phyloP scores from a whole-genome alignment of 2,329 filamentous ascomycete genomes.

The Graphiopsis chlorocephala region DNA sequence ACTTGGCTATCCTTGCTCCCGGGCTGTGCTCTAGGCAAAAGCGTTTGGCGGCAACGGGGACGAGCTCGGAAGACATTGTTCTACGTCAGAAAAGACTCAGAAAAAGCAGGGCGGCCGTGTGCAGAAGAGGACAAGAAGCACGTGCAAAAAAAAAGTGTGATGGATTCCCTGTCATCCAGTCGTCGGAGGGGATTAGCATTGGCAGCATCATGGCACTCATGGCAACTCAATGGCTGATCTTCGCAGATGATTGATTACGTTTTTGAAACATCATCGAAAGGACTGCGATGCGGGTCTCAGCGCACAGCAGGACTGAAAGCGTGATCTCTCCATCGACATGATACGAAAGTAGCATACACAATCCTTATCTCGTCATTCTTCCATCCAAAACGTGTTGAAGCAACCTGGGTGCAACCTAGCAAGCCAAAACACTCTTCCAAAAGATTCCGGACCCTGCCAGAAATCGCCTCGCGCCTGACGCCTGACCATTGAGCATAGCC shows the following conservation, averaged over 20 bases:
- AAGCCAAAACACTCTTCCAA: not conserved
- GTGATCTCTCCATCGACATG: not conserved
- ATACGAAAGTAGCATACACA: not conserved
- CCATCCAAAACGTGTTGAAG: not conserved
- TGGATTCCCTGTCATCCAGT: not conserved
- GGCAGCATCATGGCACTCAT: not conserved
- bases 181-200: not conserved
- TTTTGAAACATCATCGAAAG: not conserved
- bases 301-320: not conserved
- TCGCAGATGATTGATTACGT: not conserved
- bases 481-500: not conserved
- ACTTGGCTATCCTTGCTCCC: not conserved
- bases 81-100: not conserved
- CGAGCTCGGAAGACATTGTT: not conserved
- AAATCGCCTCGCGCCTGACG: not conserved
- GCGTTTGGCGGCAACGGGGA: not conserved
- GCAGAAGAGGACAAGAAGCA: not conserved
- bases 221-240: not conserved
- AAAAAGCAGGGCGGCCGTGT: not conserved
- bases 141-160: not conserved
- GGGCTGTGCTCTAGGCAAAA: not conserved
- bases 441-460: not conserved
- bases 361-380: not conserved
- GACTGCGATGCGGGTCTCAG: not conserved
- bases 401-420: not conserved